These are phyloP conservation scores for Austroboletus novae-zelandiae DNA, from an alignment of 1,284 basidiomycete species.

Conservation along the genomic window DNA sequence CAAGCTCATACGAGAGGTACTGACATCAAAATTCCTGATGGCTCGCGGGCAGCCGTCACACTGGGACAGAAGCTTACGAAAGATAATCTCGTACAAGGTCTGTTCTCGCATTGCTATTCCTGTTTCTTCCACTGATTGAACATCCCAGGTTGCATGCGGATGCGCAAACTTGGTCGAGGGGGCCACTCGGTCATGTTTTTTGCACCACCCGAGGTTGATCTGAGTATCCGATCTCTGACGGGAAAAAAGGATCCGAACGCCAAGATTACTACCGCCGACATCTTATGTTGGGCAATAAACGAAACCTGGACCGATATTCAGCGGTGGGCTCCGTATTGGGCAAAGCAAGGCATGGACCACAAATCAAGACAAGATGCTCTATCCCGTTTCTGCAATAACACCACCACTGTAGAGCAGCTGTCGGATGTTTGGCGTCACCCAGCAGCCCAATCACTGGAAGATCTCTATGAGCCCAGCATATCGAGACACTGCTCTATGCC, in stretches of 20 bases:
- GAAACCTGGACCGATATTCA: conserved; percentile 45
- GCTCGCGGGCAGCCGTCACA: no score
- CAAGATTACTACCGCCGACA: conserved; percentile 31
- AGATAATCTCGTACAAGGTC: no score
- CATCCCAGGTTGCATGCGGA: conserved; percentile 41
- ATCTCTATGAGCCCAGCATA: conserved; percentile 32
- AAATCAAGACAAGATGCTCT: conserved; percentile 33
- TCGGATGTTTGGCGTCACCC: conserved; percentile 34
- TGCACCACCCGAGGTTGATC: conserved; percentile 45
- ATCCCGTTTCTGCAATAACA: conserved; percentile 14
- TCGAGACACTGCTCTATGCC: not conserved
- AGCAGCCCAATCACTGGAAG: conserved; percentile 37
- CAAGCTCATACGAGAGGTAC: conserved; percentile 55
- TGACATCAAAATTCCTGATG: conserved; percentile 50
- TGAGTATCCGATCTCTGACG: conserved; percentile 33
- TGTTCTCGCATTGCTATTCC: not conserved
- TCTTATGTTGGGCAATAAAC: conserved; percentile 44
- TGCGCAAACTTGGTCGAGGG: conserved; percentile 43
- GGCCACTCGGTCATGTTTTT: conserved; percentile 46
- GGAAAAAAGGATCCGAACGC: conserved; percentile 1
- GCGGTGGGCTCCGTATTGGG: conserved; percentile 42
- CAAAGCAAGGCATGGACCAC: conserved; percentile 45
- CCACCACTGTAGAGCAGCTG: conserved; percentile 14
- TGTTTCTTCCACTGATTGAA: not conserved
- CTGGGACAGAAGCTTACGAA: no score